Evolutionary conservation across 495 filamentous ascomycete species (phyloP).

Genomic region (Hypoxylon intermedium): DNA sequence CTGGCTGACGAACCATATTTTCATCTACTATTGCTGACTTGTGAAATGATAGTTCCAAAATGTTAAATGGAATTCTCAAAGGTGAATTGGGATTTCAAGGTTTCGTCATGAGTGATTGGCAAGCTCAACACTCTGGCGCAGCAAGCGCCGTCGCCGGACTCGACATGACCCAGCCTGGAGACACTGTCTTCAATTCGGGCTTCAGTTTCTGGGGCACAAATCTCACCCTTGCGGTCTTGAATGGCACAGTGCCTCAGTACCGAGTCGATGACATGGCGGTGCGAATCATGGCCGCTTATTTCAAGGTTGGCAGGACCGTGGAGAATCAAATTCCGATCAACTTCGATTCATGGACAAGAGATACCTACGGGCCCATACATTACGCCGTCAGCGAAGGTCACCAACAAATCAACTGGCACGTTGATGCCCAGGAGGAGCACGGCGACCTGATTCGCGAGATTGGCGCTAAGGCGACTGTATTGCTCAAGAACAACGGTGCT

Average conservation of each 20-base stretch:
- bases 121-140: constrained; percentile 85
- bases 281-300: constrained; percentile 92
- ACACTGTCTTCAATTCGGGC: constrained; percentile 74
- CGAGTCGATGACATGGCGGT: constrained; percentile 92
- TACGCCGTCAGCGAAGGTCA: constrained; percentile 64
- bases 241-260: constrained; percentile 90
- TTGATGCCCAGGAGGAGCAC: constrained; percentile 84
- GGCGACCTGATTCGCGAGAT: constrained; percentile 72
- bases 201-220: constrained; percentile 85
- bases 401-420: constrained; percentile 78
- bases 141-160: constrained; percentile 80
- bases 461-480: constrained; percentile 78
- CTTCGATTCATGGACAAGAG: constrained; percentile 84
- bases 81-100: constrained; percentile 93
- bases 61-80: constrained; percentile 84
- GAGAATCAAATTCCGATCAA: constrained; percentile 70
- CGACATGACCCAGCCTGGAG: constrained; percentile 97
- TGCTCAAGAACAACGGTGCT: constrained; percentile 84
- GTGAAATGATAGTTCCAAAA: constrained; percentile 64
- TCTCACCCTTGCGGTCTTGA: constrained; percentile 81
- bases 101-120: constrained; percentile 91
- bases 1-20: constrained; percentile 65
- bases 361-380: constrained; percentile 76
- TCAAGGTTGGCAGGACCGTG: constrained; percentile 79
- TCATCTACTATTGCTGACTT: constrained; percentile 63